Percentiles rank a stretch among this genome's conserved stretches.
Conservation (phyloP, 768 basidiomycete genomes). For the Boletellus emodensis region DNA sequence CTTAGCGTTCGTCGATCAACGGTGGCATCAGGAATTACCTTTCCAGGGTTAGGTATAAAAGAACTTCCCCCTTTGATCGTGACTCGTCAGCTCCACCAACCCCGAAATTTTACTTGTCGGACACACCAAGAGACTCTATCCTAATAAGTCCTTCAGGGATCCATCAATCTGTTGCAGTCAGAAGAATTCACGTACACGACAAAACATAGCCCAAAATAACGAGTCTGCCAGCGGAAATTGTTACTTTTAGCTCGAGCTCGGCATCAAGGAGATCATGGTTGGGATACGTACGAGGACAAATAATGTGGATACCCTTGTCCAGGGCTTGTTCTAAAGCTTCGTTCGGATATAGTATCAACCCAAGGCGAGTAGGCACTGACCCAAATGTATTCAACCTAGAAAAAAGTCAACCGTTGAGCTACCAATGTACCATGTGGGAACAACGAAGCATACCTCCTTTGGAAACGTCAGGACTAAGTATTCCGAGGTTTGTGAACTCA, state of each 20-base stretch:
- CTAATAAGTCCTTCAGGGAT: background rate
- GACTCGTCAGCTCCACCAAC: background rate
- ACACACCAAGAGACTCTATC: background rate
- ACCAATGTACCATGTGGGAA: too few species aligned
- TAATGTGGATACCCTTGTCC: background rate
- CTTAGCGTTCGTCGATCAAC: background rate
- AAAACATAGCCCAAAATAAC: background rate
- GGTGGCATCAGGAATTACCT: background rate
- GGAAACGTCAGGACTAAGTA: background rate
- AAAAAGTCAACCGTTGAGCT: background rate
- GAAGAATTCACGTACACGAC: background rate
- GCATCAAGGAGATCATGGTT: background rate
- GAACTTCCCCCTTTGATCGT: background rate
- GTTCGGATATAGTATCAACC: background rate
- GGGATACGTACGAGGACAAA: background rate
- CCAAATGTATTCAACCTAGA: background rate
- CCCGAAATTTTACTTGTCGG: background rate
- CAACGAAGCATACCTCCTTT: background rate
- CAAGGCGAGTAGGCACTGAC: background rate
- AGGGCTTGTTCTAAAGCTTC: background rate
- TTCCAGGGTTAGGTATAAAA: background rate
- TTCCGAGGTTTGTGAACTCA: background rate
- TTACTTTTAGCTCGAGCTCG: background rate
- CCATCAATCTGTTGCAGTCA: background rate
- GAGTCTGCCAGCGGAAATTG: background rate